Evolutionary conservation across 208 protist genomes (phyloP).

Genomic region (Leishmania gerbilli): DNA sequence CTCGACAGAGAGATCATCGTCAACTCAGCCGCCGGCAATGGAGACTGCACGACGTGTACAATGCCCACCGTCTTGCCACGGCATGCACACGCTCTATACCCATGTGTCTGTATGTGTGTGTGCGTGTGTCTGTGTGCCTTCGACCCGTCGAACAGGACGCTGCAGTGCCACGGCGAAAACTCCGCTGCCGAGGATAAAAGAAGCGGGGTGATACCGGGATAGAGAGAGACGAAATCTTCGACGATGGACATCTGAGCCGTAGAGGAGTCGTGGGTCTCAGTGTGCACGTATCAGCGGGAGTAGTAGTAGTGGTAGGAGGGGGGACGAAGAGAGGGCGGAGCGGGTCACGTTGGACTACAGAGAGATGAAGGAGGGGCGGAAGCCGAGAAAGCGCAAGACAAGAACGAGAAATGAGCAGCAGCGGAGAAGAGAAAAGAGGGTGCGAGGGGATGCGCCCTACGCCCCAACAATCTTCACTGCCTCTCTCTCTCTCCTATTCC

Average conservation of each 20-base stretch:
- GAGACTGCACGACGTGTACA: not conserved
- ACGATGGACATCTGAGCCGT: not conserved
- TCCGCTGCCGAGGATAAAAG: not conserved
- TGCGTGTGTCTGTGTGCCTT: not conserved
- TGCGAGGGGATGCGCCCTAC: not conserved
- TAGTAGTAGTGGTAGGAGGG: not conserved
- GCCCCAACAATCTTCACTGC: not conserved
- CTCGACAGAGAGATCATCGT: not conserved
- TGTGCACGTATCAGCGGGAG: not conserved
- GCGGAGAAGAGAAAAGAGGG: not conserved
- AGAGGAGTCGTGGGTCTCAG: not conserved
- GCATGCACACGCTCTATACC: not conserved
- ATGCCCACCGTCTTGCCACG: not conserved
- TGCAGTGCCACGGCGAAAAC: too few relatives aligned
- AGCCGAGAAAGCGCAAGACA: conserved; percentile 2
- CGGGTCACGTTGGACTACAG: not conserved
- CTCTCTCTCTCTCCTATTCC: not conserved
- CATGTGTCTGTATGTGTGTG: not conserved
- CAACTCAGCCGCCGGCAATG: not conserved
- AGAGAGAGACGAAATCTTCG: not conserved
- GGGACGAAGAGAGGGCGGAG: not conserved
- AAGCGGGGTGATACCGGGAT: not conserved
- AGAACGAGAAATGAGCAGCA: not conserved
- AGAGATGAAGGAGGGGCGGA: conserved; percentile 8
- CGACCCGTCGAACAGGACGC: too few relatives aligned